These are phyloP conservation scores for Fraxinus baroniana DNA, from an alignment of 305 asterid species.

Conservation along the genomic window DNA sequence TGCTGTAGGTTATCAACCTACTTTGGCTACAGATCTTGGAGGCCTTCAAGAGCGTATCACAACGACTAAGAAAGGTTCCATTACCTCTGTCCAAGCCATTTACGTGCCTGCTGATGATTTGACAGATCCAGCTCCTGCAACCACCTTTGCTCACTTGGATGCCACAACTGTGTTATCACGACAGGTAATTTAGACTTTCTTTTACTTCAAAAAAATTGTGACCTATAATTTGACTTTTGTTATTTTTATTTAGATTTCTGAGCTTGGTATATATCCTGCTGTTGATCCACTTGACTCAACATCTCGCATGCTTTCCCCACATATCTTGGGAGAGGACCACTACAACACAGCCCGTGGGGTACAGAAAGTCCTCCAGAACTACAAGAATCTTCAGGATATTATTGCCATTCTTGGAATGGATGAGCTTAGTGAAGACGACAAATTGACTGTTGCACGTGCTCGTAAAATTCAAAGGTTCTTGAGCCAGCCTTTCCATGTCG, in stretches of 20 bases:
- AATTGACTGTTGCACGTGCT: conserved; percentile 57
- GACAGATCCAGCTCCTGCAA: conserved; percentile 55
- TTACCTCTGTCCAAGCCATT: not conserved
- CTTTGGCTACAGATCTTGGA: conserved; percentile 53
- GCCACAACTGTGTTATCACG: conserved; percentile 55
- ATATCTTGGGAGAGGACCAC: conserved; percentile 88
- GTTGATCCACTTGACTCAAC: conserved; percentile 96
- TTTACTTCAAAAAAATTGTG: not conserved
- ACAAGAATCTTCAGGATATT: conserved; percentile 97
- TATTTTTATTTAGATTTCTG: conserved; percentile 64
- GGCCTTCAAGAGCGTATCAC: conserved; percentile 28
- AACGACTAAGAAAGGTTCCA: not conserved
- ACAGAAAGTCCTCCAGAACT: conserved; percentile 86
- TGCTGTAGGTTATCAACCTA: conserved; percentile 57
- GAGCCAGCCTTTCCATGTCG: conserved; percentile 48
- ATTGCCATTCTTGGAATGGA: conserved; percentile 98
- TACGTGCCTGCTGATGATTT: not conserved
- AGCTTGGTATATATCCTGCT: conserved; percentile 90
- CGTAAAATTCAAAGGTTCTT: conserved; percentile 35
- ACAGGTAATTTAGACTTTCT: conserved; percentile 26
- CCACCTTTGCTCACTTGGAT: conserved; percentile 59
- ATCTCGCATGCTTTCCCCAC: conserved; percentile 98
- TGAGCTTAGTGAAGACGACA: conserved; percentile 97
- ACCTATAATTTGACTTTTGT: not conserved
- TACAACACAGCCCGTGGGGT: conserved; percentile 99